Evolutionary conservation across 2,329 filamentous ascomycete genomes (phyloP).

Genomic region (Aspergillus sp.): DNA sequence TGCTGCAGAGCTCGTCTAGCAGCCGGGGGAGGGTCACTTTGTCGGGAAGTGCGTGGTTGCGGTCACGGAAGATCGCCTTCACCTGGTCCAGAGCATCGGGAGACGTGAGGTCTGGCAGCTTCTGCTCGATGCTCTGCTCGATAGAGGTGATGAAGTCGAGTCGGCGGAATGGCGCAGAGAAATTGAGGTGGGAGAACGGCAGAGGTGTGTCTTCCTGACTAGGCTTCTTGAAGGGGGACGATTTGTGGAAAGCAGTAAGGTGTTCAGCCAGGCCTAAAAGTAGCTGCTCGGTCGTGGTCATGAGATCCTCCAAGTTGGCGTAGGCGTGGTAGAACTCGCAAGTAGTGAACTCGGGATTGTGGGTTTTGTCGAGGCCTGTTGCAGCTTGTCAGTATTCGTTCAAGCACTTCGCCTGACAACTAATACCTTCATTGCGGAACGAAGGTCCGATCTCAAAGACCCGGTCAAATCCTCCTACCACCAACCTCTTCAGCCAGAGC

Average conservation of each 20-base stretch:
- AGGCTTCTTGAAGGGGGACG: constrained; percentile 44
- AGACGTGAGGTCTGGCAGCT: constrained; percentile 64
- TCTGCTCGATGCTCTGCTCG: constrained; percentile 65
- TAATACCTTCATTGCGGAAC: constrained; percentile 84
- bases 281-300: constrained; percentile 72
- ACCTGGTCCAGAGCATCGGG: constrained; percentile 62
- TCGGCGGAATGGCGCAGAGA: constrained; percentile 60
- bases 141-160: constrained; percentile 83
- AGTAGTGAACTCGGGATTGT: constrained; percentile 96
- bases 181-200: constrained; percentile 35
- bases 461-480: constrained; percentile 82
- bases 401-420: not conserved
- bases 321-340: constrained; percentile 96
- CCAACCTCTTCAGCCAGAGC: constrained; percentile 88
- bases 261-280: constrained; percentile 61
- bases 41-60: constrained; percentile 53
- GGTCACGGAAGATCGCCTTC: constrained; percentile 55
- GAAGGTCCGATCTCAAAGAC: constrained; percentile 92
- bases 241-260: constrained; percentile 49
- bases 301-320: constrained; percentile 72
- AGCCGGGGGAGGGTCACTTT: constrained; percentile 66
- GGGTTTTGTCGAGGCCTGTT: constrained; percentile 72
- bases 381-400: not conserved
- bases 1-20: constrained; percentile 76
- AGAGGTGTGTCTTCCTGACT: constrained; percentile 48